phyloP scores from a whole-genome alignment of 768 basidiomycete genomes.

The Clavaria fumosa region DNA sequence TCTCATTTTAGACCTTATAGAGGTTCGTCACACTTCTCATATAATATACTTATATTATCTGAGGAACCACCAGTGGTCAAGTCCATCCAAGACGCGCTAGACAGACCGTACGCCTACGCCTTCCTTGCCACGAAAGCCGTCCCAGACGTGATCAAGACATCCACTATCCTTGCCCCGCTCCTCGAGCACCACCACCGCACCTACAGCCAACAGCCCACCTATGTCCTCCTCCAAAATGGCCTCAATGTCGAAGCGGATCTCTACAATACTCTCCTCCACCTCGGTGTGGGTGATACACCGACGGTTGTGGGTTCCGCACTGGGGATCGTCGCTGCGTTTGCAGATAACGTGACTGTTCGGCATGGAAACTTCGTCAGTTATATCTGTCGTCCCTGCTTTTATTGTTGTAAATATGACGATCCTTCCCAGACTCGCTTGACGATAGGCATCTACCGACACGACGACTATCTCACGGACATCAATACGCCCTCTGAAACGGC shows the following conservation, averaged over 20 bases:
- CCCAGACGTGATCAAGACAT: conserved; percentile 46
- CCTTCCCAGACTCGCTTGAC: conserved; percentile 34
- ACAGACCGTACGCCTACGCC: conserved; percentile 46
- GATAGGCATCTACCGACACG: conserved; percentile 40
- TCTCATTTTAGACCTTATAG: conserved; percentile 48
- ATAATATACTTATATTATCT: too few species aligned
- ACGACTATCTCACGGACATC: conserved; percentile 22
- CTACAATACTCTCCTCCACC: conserved; percentile 31
- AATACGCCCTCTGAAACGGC: conserved; percentile 29
- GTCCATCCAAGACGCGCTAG: conserved; percentile 43
- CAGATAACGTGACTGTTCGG: too few species aligned
- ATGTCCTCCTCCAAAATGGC: conserved; percentile 58
- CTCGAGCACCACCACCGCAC: conserved; percentile 33
- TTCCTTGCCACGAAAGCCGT: conserved; percentile 57
- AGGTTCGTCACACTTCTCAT: conserved; percentile 23
- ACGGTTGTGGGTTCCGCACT: conserved; percentile 42
- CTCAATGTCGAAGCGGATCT: conserved; percentile 54
- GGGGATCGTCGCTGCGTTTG: conserved; percentile 38
- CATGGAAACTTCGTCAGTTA: too few species aligned
- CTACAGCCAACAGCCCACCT: conserved; percentile 34
- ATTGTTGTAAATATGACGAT: too few species aligned
- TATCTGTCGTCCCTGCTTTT: too few species aligned
- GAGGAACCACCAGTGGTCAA: conserved; percentile 30
- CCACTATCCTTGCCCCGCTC: conserved; percentile 39
- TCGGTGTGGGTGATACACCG: conserved; percentile 28